A percentile compares a stretch with the other conserved stretches of the same genome.
Conservation (phyloP, 805 yeast genomes). For the Sugiyamaella boreocaroliniensis region DNA sequence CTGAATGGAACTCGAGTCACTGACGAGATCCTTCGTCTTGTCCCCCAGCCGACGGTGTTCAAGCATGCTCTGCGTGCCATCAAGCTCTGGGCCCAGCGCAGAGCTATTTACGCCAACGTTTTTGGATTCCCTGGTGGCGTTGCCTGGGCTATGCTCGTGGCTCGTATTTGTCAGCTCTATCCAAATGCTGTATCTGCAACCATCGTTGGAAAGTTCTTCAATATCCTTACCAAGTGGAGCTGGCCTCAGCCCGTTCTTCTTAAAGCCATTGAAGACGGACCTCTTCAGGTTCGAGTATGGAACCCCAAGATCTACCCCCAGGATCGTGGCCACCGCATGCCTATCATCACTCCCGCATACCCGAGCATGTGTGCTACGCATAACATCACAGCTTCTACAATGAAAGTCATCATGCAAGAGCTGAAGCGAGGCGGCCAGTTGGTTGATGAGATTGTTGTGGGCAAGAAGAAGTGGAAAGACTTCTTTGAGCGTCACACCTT, state of each 20-base stretch:
- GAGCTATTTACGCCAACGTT: conserved; percentile 90
- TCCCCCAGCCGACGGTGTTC: conserved; percentile 89
- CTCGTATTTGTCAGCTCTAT: conserved; percentile 90
- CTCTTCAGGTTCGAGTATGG: conserved; percentile 94
- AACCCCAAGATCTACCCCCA: conserved; percentile 86
- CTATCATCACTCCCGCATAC: conserved; percentile 96
- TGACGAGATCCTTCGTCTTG: conserved; percentile 81
- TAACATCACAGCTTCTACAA: conserved; percentile 85
- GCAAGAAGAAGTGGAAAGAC: conserved; percentile 65
- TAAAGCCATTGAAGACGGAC: conserved; percentile 94
- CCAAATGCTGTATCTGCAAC: conserved; percentile 95
- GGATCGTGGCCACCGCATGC: conserved; percentile 90
- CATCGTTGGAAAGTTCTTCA: conserved; percentile 82
- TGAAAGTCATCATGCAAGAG: conserved; percentile 72
- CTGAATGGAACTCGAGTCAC: conserved; percentile 96
- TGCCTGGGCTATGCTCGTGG: conserved; percentile 99
- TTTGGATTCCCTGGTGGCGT: conserved; percentile 99
- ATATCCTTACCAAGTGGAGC: conserved; percentile 80
- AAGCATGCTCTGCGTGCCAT: conserved; percentile 88
- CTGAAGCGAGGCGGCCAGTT: conserved; percentile 67
- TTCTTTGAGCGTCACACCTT: conserved; percentile 74
- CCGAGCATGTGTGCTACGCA: conserved; percentile 99
- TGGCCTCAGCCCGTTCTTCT: conserved; percentile 98
- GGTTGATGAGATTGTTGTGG: conserved; percentile 58
- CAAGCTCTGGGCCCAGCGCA: conserved; percentile 92